Evolutionary conservation across 139 green algal genomes (phyloP), one percentile per base, ranked within the genome.

Genomic region (Pleodorina starrii): DNA sequence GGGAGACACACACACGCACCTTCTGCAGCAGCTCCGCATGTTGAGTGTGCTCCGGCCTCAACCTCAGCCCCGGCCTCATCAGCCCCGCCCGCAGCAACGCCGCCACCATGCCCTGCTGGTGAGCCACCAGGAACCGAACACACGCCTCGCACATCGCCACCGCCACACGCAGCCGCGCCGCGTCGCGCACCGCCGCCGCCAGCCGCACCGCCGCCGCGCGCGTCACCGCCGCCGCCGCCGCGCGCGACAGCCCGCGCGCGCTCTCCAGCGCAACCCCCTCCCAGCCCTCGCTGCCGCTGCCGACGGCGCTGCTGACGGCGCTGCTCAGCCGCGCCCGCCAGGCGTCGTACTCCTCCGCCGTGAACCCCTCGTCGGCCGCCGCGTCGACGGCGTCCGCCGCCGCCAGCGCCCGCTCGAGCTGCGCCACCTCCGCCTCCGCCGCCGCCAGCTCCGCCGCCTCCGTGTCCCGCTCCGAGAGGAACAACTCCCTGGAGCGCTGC

Each of bases 11-110:
- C 25, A 32, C 60, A 72, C 19, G 10, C 63, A 88, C 82, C 82
- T 69, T n/a, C 19, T 79, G 60, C 66, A 88, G 46, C 82, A 88
- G 82, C 63, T 36, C 43, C 32, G 66, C 66, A 25, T 88, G 82
- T 1, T 44, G 32, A 0, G 32, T 66, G 44, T 88, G 82, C 32
- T 88, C 57, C 21, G 11, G 17, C 82, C 66, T 5, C 63, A 88
- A 63, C 82, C 27, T 5, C 23, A 88, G 82, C 14, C 82, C 82
- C 19, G 63, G 82, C n/a, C 82, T n/a, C 44, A 88, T 9, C 35
- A 88, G 82, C 43, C 82, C 82, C 32, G 82, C 82, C n/a, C 63
- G 5, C 44, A 54, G 12, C 60, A 88, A 44, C 82, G 66, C 79
- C 19, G 27, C 36, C 66, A 88, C 40, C 21, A 88, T 51, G 44